Conservation (phyloP, 129 eudicot species). For the Cynara cardunculus region DNA sequence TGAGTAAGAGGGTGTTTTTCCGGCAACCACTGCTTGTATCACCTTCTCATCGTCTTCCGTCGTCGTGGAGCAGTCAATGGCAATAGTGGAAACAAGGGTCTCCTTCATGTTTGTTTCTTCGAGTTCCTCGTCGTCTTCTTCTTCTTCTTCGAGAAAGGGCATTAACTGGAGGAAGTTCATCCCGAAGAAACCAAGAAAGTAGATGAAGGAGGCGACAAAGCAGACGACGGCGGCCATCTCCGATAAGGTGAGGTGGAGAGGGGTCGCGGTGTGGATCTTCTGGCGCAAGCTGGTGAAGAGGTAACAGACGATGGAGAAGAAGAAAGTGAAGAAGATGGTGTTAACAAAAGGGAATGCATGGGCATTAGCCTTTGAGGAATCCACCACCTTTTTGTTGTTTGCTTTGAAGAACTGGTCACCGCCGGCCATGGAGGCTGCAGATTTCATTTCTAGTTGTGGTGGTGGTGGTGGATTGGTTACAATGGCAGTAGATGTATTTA, state of each 20-base stretch:
- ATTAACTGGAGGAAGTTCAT: constrained; percentile 34
- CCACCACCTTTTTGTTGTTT: background rate
- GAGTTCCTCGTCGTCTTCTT: background rate
- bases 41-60: constrained; percentile 39
- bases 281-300: constrained; percentile 40
- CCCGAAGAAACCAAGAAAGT: constrained; percentile 45
- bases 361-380: background rate
- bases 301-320: constrained; percentile 50
- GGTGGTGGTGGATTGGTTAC: background rate
- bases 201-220: constrained; percentile 32
- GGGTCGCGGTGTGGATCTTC: constrained; percentile 38
- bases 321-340: constrained; percentile 47
- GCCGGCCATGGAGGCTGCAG: background rate
- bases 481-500: background rate
- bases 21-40: constrained; percentile 36
- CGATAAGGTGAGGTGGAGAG: constrained; percentile 41
- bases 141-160: constrained; percentile 6
- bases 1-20: constrained; percentile 40
- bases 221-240: constrained; percentile 39
- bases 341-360: constrained; percentile 8
- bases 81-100: background rate
- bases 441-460: background rate
- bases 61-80: background rate
- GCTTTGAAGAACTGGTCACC: background rate
- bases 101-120: background rate